phyloP scores from a whole-genome alignment of 2,329 filamentous ascomycete species.

The Phoma sp. region DNA sequence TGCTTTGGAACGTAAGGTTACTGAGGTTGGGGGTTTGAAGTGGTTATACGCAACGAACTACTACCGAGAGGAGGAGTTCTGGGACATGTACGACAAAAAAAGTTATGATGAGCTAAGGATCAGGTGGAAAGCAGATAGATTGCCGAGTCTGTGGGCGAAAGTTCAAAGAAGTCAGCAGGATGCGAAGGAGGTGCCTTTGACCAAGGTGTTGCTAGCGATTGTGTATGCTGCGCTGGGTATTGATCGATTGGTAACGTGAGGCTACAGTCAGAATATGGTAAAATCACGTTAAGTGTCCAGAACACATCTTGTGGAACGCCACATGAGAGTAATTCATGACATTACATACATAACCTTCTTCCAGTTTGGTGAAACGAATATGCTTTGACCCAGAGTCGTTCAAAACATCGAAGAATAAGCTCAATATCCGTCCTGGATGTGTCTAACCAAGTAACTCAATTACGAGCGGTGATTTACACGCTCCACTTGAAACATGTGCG shows the following conservation, averaged over 20 bases:
- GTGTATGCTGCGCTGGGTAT: constrained; percentile 9
- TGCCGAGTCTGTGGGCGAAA: constrained; percentile 74
- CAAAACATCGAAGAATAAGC: too few species aligned
- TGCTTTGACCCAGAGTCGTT: too few species aligned
- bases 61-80: constrained; percentile 73
- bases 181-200: background rate
- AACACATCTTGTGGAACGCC: too few species aligned
- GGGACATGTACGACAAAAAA: constrained; percentile 64
- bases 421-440: too few species aligned
- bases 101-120: constrained; percentile 67
- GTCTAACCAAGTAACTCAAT: too few species aligned
- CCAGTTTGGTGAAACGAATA: too few species aligned
- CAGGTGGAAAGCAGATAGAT: constrained; percentile 66
- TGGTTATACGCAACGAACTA: constrained; percentile 89
- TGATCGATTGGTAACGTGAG: constrained; percentile 36
- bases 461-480: too few species aligned
- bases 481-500: background rate
- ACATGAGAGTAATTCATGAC: too few species aligned
- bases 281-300: too few species aligned
- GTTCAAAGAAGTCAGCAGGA: constrained; percentile 40
- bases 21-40: constrained; percentile 75
- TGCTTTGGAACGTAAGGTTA: constrained; percentile 70
- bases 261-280: background rate
- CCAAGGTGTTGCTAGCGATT: background rate
- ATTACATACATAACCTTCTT: too few species aligned